phyloP scores from a whole-genome alignment of 169 alveolate species.

The Plasmodium blacklocki region DNA sequence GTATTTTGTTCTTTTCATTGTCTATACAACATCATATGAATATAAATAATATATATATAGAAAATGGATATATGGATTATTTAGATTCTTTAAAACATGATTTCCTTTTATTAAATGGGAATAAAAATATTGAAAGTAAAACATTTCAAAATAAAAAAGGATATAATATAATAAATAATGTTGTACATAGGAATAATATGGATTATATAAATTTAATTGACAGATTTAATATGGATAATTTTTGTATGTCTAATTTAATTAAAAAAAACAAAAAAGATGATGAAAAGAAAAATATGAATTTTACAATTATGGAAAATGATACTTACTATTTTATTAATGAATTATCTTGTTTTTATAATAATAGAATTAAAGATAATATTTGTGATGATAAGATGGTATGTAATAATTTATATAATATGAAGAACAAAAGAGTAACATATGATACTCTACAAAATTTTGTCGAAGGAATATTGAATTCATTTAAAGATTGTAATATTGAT shows the following conservation, averaged over 20 bases:
- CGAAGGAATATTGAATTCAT: slow-evolving; percentile 12
- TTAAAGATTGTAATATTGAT: slow-evolving; percentile 12
- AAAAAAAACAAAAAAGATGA: neutral
- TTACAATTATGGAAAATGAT: slow-evolving; percentile 2
- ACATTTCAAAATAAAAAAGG: no score
- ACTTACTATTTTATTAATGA: neutral
- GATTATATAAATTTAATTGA: neutral
- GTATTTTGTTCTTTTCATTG: slow-evolving; percentile 53
- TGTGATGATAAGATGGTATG: neutral
- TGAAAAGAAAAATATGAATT: slow-evolving; percentile 18
- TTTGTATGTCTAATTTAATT: neutral
- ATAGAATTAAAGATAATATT: neutral
- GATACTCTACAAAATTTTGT: slow-evolving; percentile 24
- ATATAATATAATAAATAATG: neutral
- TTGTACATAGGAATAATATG: neutral
- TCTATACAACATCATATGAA: slow-evolving; percentile 32
- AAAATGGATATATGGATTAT: neutral
- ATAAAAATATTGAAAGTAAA: neutral
- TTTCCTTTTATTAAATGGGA: neutral
- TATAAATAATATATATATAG: slow-evolving; percentile 12
- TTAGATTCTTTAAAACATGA: neutral
- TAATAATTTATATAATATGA: slow-evolving; percentile 6
- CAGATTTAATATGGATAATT: no score
- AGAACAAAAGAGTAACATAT: neutral
- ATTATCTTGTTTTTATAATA: neutral